These are phyloP conservation scores for Populus ilicifolia DNA, from an alignment of 345 rosid species.

Conservation along the genomic window DNA sequence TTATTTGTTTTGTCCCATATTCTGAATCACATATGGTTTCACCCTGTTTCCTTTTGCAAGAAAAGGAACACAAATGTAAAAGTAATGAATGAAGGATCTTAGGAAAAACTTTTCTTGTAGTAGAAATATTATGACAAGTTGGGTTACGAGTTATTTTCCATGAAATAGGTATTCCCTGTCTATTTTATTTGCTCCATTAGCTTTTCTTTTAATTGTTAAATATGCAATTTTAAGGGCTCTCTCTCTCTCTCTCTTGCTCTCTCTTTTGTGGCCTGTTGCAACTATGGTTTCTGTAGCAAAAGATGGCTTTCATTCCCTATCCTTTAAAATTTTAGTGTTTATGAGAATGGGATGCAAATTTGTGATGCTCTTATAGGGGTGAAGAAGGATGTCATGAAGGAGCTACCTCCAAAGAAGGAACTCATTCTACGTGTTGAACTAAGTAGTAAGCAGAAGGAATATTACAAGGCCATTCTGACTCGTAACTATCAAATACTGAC, in stretches of 20 bases:
- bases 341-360: constrained; percentile 5
- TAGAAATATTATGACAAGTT: background rate
- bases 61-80: background rate
- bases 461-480: constrained; percentile 93
- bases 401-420: constrained; percentile 97
- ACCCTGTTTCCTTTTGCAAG: background rate
- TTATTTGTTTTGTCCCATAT: background rate
- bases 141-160: background rate
- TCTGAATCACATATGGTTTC: background rate
- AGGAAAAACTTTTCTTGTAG: background rate
- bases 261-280: background rate
- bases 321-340: background rate
- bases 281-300: constrained; percentile 1
- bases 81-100: background rate
- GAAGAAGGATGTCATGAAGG: constrained; percentile 98
- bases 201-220: background rate
- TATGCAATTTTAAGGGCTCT: background rate
- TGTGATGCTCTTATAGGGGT: constrained; percentile 62
- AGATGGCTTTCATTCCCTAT: background rate
- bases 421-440: constrained; percentile 94
- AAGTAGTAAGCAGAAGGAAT: constrained; percentile 91
- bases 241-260: background rate
- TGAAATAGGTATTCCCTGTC: background rate
- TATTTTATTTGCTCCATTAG: background rate
- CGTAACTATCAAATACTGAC: constrained; percentile 91